Evolutionary conservation across 441 rosid species (phyloP).

Genomic region (Populus hybrid): DNA sequence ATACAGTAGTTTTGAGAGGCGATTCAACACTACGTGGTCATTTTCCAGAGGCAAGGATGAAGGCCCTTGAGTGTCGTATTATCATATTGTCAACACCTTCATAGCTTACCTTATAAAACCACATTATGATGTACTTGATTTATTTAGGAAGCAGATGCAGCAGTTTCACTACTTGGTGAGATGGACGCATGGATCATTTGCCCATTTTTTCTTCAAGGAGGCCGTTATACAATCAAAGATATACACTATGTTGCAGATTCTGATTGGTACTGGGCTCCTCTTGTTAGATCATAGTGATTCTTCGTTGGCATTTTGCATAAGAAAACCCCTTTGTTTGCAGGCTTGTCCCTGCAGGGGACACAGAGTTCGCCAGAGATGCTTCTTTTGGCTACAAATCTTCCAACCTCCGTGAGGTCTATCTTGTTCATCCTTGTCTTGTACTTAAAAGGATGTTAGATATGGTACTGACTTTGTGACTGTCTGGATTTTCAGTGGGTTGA

Average conservation of each 20-base stretch:
- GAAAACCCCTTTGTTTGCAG: conserved; percentile 37
- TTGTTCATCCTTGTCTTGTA: conserved; percentile 11
- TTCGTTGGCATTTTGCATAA: background rate
- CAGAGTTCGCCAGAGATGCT: conserved; percentile 97
- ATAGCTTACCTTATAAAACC: conserved; percentile 6
- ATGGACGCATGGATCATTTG: conserved; percentile 97
- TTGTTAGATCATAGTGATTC: conserved; percentile 13
- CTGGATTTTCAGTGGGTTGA: conserved; percentile 77
- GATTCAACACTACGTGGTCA: conserved; percentile 98
- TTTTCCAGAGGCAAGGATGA: conserved; percentile 82
- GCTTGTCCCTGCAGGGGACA: conserved; percentile 92
- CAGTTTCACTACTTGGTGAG: conserved; percentile 81
- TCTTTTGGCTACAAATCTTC: conserved; percentile 91
- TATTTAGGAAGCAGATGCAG: conserved; percentile 90
- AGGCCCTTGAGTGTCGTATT: conserved; percentile 9
- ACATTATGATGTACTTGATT: conserved; percentile 18
- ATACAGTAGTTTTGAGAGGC: conserved; percentile 88
- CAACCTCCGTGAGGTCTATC: conserved; percentile 73
- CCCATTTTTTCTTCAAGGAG: conserved; percentile 98
- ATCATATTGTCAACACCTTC: conserved; percentile 4
- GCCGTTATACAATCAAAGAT: conserved; percentile 86
- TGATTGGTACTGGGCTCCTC: conserved; percentile 48
- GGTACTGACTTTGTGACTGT: conserved; percentile 9
- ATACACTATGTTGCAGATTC: conserved; percentile 93
- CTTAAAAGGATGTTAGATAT: conserved; percentile 9